Conservation (phyloP, 345 rosid genomes). For the Clausena lansium region DNA sequence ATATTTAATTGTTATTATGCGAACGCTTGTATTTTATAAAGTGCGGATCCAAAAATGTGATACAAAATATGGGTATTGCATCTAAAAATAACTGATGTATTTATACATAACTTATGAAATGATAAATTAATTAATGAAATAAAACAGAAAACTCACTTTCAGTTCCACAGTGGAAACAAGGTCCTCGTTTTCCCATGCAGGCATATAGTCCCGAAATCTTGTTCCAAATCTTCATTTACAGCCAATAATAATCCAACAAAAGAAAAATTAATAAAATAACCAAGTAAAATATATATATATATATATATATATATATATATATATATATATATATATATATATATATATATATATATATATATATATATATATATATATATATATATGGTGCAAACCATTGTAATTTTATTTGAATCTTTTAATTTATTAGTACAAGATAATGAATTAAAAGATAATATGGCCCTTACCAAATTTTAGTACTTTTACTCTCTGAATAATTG, state of each 20-base stretch:
- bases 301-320: no score
- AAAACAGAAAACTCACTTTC: constrained; percentile 17
- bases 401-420: no score
- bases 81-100: no score
- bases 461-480: neutral
- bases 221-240: neutral
- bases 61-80: no score
- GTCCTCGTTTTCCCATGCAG: constrained; percentile 20
- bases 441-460: neutral
- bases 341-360: no score
- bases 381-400: no score
- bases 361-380: no score
- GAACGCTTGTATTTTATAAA: no score
- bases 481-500: neutral
- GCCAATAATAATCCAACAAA: neutral
- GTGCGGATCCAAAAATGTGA: no score
- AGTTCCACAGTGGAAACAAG: constrained; percentile 25
- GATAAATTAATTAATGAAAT: neutral
- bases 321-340: no score
- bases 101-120: no score
- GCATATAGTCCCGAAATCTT: neutral
- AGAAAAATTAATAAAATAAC: neutral
- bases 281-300: neutral
- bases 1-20: no score
- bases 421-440: neutral